phyloP scores from a whole-genome alignment of 768 basidiomycete species.

The Leccinum pellstonianum region DNA sequence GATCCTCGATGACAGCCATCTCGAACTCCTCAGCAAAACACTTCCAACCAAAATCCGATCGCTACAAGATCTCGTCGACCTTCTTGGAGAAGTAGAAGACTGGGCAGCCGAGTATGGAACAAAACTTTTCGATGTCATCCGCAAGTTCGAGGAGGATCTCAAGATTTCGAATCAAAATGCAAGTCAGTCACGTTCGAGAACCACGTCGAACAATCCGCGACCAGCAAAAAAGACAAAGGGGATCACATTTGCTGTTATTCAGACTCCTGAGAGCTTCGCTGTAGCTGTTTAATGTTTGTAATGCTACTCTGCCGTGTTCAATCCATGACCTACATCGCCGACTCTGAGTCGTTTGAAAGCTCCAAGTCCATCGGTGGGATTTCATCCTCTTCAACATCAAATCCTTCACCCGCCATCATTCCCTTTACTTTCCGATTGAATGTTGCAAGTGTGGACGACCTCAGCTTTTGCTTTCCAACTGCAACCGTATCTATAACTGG shows the following conservation, averaged over 20 bases:
- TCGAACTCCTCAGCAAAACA: not conserved
- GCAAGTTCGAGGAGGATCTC: no score
- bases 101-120: not conserved
- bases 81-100: not conserved
- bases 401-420: not conserved
- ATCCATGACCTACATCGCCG: no score
- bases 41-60: not conserved
- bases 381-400: not conserved
- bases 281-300: no score
- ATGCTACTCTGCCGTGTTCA: no score
- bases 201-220: no score
- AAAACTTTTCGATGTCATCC: not conserved
- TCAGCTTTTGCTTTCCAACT: not conserved
- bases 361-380: not conserved
- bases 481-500: not conserved
- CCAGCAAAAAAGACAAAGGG: no score
- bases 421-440: not conserved
- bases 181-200: no score
- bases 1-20: not conserved
- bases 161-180: no score
- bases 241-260: no score
- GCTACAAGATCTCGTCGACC: not conserved
- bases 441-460: not conserved
- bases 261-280: no score
- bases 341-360: not conserved